These are phyloP conservation scores for Fusarium humuli DNA, from an alignment of 2,329 filamentous ascomycete species.

Conservation along the genomic window DNA sequence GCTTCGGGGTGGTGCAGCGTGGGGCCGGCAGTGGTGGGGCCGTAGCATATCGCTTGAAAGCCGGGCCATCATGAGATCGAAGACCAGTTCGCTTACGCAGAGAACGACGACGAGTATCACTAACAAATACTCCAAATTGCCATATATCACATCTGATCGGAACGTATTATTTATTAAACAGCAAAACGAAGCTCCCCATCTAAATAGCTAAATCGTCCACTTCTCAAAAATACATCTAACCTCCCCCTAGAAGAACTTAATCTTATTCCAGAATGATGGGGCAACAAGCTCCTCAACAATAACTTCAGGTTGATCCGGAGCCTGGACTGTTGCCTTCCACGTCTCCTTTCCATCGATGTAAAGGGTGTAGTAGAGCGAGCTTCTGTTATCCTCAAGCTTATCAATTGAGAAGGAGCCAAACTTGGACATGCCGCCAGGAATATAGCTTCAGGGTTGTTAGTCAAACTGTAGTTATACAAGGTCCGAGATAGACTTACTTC, in stretches of 20 bases:
- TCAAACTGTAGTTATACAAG: not conserved
- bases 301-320: conserved; percentile 50
- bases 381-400: conserved; percentile 68
- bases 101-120: not conserved
- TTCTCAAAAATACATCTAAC: not conserved
- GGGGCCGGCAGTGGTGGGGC: conserved; percentile 25
- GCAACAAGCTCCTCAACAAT: conserved; percentile 44
- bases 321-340: conserved; percentile 74
- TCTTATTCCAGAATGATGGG: conserved; percentile 61
- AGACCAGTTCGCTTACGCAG: not conserved
- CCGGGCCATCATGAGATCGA: not conserved
- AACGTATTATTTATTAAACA: conserved; percentile 9
- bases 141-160: not conserved
- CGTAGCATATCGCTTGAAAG: not conserved
- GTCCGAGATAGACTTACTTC: conserved; percentile 72
- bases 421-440: conserved; percentile 88
- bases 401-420: conserved; percentile 81
- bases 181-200: not conserved
- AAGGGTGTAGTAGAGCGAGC: conserved; percentile 81
- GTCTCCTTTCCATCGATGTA: conserved; percentile 83
- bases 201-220: not conserved
- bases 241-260: conserved; percentile 41
- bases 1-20: conserved; percentile 13
- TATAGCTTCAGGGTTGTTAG: conserved; percentile 64
- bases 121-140: not conserved